Evolutionary conservation across 345 rosid genomes (phyloP).

Genomic region (Hypericum androsaemum): DNA sequence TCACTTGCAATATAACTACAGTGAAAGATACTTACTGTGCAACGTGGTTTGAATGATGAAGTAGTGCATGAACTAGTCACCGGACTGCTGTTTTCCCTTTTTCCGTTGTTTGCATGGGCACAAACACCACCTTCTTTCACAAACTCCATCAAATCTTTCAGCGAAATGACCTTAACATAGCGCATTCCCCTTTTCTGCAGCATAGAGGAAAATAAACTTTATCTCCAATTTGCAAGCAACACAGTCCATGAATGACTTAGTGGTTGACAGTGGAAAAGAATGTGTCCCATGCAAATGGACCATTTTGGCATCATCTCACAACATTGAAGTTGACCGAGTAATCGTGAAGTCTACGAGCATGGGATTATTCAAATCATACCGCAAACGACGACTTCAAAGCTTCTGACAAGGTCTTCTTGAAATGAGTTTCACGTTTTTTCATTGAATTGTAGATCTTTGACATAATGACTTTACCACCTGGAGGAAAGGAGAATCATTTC

Average conservation of each 20-base stretch:
- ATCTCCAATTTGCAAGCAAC: too few species aligned
- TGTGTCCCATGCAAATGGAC: too few species aligned
- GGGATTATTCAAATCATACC: conserved; percentile 29
- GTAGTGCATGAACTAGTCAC: conserved; percentile 29
- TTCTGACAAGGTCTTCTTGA: conserved; percentile 42
- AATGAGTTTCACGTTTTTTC: conserved; percentile 58
- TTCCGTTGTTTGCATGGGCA: conserved; percentile 22
- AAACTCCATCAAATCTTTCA: conserved; percentile 53
- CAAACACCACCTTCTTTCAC: conserved; percentile 29
- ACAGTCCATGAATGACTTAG: too few species aligned
- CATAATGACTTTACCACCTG: conserved; percentile 37
- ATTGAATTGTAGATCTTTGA: conserved; percentile 42
- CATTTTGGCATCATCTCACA: too few species aligned
- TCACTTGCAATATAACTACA: conserved; percentile 7
- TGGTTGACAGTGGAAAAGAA: too few species aligned
- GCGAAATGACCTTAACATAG: conserved; percentile 23
- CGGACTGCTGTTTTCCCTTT: conserved; percentile 18
- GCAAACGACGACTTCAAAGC: conserved; percentile 28
- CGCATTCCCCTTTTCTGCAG: conserved; percentile 40
- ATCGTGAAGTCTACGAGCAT: not conserved
- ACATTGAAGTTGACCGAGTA: too few species aligned
- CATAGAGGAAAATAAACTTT: conserved; percentile 11
- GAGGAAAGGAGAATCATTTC: conserved; percentile 1
- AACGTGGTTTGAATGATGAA: conserved; percentile 28
- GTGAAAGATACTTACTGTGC: conserved; percentile 41